Evolutionary conservation across 257 asterid species (phyloP), one percentile per base, ranked within the genome.

Genomic region (Nicotiana undulata): DNA sequence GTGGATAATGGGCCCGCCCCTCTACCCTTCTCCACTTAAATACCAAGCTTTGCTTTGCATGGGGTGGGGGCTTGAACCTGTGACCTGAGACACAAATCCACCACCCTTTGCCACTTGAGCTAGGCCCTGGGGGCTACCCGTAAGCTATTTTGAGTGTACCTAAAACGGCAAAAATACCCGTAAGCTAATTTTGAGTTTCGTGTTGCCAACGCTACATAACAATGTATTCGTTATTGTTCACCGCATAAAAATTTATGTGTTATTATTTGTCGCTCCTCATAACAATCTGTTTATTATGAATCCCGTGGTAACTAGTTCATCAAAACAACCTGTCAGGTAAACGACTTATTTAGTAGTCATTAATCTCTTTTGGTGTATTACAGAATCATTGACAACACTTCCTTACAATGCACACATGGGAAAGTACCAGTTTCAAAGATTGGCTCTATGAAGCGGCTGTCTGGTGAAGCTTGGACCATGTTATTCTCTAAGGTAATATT

Each of bases 391-490:
- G 97, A 93, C 90, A 95, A 95, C 88, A 85, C 89, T 52, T 79
- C 97, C 61, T 87, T 95, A 84, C 97, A 88, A 81, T 95, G 98
- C 89, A 79, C 64, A 84, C 99, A 95, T 80, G 97, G 91, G 64
- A 95, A 92, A 86, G 96, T 93, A 82, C 97, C 98, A 61, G 89
- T 89, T 86, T 87, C 96, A 83, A 91, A 80, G 85, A 88, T 83
- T 76, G 91, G 86, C 87, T 60, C 79, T 85, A 91, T 92, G 94
- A 95, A 95, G 86, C 92, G 99, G 72, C 77, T 95, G 87, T 93
- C 99, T 34, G 87, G 88, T 80, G 94, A 89, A 92, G 97, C 99
- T 75, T 95, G 99, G 99, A 87, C 90, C 77, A 85, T 82, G 86
- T 63, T 95, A 80, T 76, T 63, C 26, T 95, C 99, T 49, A 89